A percentile compares a stretch with the other conserved stretches of the same genome.
These are phyloP conservation scores for Barbatosphaeria neglecta DNA, from an alignment of 495 filamentous ascomycete species.

Conservation along the genomic window DNA sequence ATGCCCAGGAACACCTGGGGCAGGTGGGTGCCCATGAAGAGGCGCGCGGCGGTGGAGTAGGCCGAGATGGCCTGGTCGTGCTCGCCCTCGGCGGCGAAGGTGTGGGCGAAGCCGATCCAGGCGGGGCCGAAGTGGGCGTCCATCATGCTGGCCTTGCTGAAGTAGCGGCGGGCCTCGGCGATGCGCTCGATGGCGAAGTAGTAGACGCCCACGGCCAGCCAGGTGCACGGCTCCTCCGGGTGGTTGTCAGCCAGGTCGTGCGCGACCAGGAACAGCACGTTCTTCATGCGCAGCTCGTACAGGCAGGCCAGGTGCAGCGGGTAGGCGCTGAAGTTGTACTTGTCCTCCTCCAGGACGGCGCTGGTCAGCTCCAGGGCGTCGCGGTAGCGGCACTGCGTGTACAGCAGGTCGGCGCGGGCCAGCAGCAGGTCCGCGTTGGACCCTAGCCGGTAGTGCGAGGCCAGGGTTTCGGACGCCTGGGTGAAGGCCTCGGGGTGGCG, in stretches of 20 bases:
- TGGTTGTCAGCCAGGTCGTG: slow-evolving; percentile 89
- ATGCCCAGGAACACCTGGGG: slow-evolving; percentile 95
- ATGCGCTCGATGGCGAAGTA: slow-evolving; percentile 84
- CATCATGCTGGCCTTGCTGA: slow-evolving; percentile 93
- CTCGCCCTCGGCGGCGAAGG: slow-evolving; percentile 99
- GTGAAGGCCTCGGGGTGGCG: slow-evolving; percentile 74
- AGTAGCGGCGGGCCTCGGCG: slow-evolving; percentile 86
- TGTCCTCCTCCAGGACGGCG: slow-evolving; percentile 64
- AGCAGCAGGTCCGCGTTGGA: slow-evolving; percentile 85
- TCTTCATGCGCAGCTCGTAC: slow-evolving; percentile 75
- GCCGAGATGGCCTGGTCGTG: slow-evolving; percentile 98
- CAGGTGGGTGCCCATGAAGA: slow-evolving; percentile 95
- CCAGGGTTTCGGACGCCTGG: slow-evolving; percentile 78
- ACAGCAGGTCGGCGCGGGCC: slow-evolving; percentile 82
- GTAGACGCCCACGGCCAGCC: slow-evolving; percentile 90
- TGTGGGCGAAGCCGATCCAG: slow-evolving; percentile 99
- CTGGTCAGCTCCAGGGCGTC: slow-evolving; percentile 77
- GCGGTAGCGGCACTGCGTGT: slow-evolving; percentile 87
- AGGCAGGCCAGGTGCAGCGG: slow-evolving; percentile 88
- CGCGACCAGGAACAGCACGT: slow-evolving; percentile 82
- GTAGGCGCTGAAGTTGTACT: slow-evolving; percentile 80
- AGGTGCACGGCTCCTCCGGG: slow-evolving; percentile 80
- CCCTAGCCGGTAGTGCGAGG: slow-evolving; percentile 82
- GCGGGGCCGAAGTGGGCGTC: slow-evolving; percentile 95
- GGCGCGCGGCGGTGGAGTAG: slow-evolving; percentile 86